Evolutionary conservation across 805 yeast genomes (phyloP), one percentile per base, ranked within the genome.

Genomic region (Candida xyloterini): DNA sequence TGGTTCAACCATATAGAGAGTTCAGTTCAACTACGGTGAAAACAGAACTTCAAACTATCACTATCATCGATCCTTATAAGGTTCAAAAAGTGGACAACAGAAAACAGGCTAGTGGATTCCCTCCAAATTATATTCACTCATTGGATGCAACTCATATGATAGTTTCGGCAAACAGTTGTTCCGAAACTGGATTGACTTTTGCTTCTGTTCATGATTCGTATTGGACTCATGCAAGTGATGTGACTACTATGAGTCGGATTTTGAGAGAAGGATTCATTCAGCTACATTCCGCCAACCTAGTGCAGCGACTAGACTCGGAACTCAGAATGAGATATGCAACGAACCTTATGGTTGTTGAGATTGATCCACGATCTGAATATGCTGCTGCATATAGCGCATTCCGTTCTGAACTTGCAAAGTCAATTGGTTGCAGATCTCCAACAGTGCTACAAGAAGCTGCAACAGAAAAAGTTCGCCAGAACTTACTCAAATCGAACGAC

Each of bases 181-280:
- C 83, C 4, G 72, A 79, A 29, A 57, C 59, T 1, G 78, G 76
- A 0, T 63, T 93, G 35, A 69, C 79, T 10, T 91, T 93, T 71
- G 96, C 98, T 0, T 80, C 98, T 0, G 99, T 91, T 16, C 99
- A 91, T 63, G 99, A 91, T 60, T 91, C 98, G 0, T 91, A 86
- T 61, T 91, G 99, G 99, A 89, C 98, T 0, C 98, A 93, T 59
- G 97, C 99, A 1, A 67, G 78, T 35, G 91, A 86, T 59, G 79
- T 91, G 29, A 81, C 80, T 44, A 57, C 56, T 3, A 81, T 91
- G 93, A 87, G 81, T 61, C 55, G 52, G 10, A 66, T 75, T 31
- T 67, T 93, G 48, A 75, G 99, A 56, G 81, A 84, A 26, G 81
- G 85, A 43, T 91, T 91, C 60, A 82, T 93, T 46, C 66, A 73